Evolutionary conservation across 345 rosid species (phyloP).

Genomic region (Gossypium longicalyx): DNA sequence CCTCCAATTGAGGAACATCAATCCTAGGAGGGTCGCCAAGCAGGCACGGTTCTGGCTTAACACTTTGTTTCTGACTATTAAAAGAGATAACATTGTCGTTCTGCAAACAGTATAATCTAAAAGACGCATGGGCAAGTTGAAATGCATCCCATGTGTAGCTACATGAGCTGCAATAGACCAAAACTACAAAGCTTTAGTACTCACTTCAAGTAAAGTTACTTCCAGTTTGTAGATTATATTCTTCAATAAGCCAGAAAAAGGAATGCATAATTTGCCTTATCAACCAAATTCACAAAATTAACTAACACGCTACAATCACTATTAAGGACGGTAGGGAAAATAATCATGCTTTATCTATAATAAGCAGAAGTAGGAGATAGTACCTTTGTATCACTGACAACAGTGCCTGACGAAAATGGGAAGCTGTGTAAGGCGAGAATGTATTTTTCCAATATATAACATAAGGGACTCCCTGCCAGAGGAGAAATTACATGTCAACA

Average conservation of each 20-base stretch:
- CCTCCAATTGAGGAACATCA: slow-evolving; percentile 57
- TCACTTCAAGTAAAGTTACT: slow-evolving; percentile 4
- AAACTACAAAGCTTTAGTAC: background rate
- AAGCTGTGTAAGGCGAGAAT: slow-evolving; percentile 56
- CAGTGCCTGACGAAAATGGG: slow-evolving; percentile 85
- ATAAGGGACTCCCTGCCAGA: slow-evolving; percentile 78
- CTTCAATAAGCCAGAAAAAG: background rate
- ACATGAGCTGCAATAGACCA: slow-evolving; percentile 64
- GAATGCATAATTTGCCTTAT: background rate
- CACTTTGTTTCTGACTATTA: slow-evolving; percentile 39
- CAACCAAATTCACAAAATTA: background rate
- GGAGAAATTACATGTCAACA: slow-evolving; percentile 14
- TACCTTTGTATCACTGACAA: slow-evolving; percentile 93
- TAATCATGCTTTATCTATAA: background rate
- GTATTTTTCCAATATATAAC: slow-evolving; percentile 76
- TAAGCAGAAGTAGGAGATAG: slow-evolving; percentile 5
- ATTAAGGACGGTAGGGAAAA: background rate
- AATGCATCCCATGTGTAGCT: slow-evolving; percentile 93
- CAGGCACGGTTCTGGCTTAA: slow-evolving; percentile 59
- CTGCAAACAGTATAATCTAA: slow-evolving; percentile 60
- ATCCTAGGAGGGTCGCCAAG: slow-evolving; percentile 91
- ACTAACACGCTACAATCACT: background rate
- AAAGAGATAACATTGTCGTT: slow-evolving; percentile 36
- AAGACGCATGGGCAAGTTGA: slow-evolving; percentile 85
- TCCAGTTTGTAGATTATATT: background rate